These are phyloP conservation scores for Chimonanthus salicifolius DNA, from an alignment of 164 flowering plant species.

Conservation along the genomic window DNA sequence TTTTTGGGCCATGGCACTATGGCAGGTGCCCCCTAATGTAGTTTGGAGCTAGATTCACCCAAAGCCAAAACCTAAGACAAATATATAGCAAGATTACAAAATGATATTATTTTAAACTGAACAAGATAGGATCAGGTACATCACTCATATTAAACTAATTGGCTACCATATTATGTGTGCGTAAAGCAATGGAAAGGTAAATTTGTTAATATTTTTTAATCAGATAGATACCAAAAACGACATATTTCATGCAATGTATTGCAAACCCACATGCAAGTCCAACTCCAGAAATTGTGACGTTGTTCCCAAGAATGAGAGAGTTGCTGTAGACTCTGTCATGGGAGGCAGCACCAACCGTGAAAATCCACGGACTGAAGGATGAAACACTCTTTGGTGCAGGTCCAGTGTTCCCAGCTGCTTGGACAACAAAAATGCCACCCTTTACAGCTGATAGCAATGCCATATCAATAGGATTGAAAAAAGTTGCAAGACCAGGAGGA, in stretches of 20 bases:
- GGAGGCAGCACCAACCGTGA: conserved; percentile 89
- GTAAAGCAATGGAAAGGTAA: too few relatives aligned
- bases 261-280: conserved; percentile 85
- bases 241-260: neutral
- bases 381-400: conserved; percentile 87
- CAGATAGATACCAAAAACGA: neutral
- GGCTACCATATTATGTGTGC: neutral
- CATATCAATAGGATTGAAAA: conserved; percentile 97
- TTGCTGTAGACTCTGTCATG: conserved; percentile 80
- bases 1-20: neutral
- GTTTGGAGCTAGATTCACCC: neutral
- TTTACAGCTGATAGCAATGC: conserved; percentile 87
- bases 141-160: neutral
- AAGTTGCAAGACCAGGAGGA: conserved; percentile 94
- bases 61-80: neutral
- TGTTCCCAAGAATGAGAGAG: conserved; percentile 75
- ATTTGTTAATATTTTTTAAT: too few relatives aligned
- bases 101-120: neutral
- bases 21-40: neutral
- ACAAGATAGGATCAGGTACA: neutral
- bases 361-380: conserved; percentile 99
- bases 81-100: neutral
- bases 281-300: conserved; percentile 69
- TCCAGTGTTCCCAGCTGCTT: conserved; percentile 99
- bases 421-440: conserved; percentile 90